Evolutionary conservation across 345 rosid genomes (phyloP).

Genomic region (Trapa incisa): DNA sequence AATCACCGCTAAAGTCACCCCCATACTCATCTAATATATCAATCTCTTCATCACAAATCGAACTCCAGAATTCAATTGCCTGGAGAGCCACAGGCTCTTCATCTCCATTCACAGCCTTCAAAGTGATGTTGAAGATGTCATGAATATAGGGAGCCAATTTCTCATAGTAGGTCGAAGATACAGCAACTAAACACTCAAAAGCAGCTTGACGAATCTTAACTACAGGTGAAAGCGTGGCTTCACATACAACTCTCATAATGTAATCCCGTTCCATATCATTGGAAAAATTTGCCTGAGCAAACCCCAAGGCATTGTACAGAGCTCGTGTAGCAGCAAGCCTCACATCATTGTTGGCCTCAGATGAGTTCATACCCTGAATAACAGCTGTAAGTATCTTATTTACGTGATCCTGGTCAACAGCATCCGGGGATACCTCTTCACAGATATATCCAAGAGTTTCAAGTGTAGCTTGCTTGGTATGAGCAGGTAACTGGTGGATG

Average conservation of each 20-base stretch:
- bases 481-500: slow-evolving; percentile 29
- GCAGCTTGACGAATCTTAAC: slow-evolving; percentile 33
- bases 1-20: slow-evolving; percentile 29
- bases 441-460: slow-evolving; percentile 38
- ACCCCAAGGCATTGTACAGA: slow-evolving; percentile 31
- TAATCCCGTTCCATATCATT: slow-evolving; percentile 36
- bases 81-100: slow-evolving; percentile 35
- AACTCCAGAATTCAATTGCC: slow-evolving; percentile 38
- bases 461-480: slow-evolving; percentile 35
- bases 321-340: slow-evolving; percentile 35
- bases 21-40: slow-evolving; percentile 38
- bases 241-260: slow-evolving; percentile 36
- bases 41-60: slow-evolving; percentile 38
- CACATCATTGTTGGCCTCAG: slow-evolving; percentile 31
- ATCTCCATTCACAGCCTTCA: slow-evolving; percentile 35
- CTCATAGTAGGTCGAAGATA: slow-evolving; percentile 35
- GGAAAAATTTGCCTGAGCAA: slow-evolving; percentile 36
- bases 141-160: slow-evolving; percentile 33
- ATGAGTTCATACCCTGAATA: slow-evolving; percentile 34
- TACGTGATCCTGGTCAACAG: slow-evolving; percentile 31
- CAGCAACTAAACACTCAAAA: slow-evolving; percentile 36
- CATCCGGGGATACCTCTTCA: slow-evolving; percentile 35
- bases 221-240: slow-evolving; percentile 31
- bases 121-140: slow-evolving; percentile 30
- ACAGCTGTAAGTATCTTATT: slow-evolving; percentile 37